These are phyloP conservation scores for Teratosphaeria destructans DNA, from an alignment of 2,329 filamentous ascomycete species.

Conservation along the genomic window DNA sequence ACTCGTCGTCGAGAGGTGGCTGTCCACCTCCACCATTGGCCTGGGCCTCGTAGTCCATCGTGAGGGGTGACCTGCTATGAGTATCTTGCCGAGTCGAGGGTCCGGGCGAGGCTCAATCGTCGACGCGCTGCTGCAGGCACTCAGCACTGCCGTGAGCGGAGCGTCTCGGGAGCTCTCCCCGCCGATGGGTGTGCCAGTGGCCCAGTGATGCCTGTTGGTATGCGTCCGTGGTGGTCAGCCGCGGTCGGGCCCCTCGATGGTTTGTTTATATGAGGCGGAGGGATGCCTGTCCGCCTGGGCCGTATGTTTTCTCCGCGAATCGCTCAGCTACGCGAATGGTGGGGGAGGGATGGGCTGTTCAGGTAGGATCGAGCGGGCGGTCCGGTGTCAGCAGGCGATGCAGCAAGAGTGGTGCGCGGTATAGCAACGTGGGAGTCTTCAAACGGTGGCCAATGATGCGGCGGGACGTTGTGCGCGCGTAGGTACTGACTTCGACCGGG, in stretches of 20 bases:
- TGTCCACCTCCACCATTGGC: slow-evolving; percentile 9
- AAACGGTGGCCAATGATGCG: neutral
- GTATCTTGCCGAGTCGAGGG: neutral
- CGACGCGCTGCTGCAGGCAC: neutral
- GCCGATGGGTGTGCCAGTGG: neutral
- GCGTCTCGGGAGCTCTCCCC: neutral
- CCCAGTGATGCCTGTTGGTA: neutral
- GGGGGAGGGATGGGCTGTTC: neutral
- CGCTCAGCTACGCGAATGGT: neutral
- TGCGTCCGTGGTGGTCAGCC: neutral
- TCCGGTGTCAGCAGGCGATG: neutral
- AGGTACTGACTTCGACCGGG: neutral
- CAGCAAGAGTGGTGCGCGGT: neutral
- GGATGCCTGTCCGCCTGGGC: neutral
- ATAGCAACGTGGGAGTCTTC: neutral
- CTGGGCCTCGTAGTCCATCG: slow-evolving; percentile 12
- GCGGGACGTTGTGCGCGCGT: neutral
- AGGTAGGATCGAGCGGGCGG: neutral
- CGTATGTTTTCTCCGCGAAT: neutral
- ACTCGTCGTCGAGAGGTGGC: slow-evolving; percentile 35
- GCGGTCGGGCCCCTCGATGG: neutral
- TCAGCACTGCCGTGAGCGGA: neutral
- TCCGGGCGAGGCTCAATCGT: neutral
- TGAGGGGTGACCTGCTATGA: neutral
- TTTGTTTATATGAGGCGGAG: neutral